A percentile compares a stretch with the other conserved stretches of the same genome.
phyloP scores from a whole-genome alignment of 305 asterid species.

The Fraxinus angustifolia region DNA sequence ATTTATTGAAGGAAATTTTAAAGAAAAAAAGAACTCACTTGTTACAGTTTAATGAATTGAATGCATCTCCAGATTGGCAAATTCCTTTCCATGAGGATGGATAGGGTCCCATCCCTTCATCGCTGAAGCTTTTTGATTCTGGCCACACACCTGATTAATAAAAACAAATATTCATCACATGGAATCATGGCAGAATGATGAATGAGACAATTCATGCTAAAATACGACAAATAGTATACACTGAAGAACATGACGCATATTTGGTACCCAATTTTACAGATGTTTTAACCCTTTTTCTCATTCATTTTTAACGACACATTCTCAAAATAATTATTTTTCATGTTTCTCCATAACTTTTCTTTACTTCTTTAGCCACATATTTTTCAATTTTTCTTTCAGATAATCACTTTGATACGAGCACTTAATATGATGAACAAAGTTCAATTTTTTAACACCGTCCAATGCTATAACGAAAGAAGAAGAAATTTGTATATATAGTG shows the following conservation, averaged over 20 bases:
- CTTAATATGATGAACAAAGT: not conserved
- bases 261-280: not conserved
- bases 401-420: no score
- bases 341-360: not conserved
- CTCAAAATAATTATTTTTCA: not conserved
- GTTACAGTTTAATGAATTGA: constrained; percentile 73
- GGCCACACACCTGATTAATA: constrained; percentile 76
- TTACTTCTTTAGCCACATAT: no score
- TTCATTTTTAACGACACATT: no score
- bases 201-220: not conserved
- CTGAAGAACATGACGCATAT: not conserved
- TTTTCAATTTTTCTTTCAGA: no score
- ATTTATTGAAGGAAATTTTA: not conserved
- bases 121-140: constrained; percentile 74
- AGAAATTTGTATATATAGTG: not conserved
- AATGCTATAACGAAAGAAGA: not conserved
- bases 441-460: not conserved
- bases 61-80: constrained; percentile 67
- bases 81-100: constrained; percentile 80
- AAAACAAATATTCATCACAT: not conserved
- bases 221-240: not conserved
- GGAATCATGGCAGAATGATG: not conserved
- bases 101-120: constrained; percentile 58
- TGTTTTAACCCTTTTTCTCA: no score
- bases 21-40: constrained; percentile 36